A percentile compares a stretch with the other conserved stretches of the same genome.
These are phyloP conservation scores for Daldinia sp. DNA, from an alignment of 2,329 filamentous ascomycete species.

Conservation along the genomic window DNA sequence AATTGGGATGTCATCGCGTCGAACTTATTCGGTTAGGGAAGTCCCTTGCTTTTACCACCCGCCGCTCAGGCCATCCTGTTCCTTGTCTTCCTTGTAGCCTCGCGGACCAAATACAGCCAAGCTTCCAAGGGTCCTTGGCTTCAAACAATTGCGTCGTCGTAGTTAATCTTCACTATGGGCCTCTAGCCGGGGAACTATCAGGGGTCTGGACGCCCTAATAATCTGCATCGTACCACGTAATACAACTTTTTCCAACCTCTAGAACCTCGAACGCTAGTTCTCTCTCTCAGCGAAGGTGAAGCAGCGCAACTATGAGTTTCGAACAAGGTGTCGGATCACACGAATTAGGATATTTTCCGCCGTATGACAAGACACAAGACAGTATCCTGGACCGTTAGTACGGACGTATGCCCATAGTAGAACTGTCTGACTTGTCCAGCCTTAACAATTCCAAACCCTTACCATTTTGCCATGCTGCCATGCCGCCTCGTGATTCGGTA, in stretches of 20 bases:
- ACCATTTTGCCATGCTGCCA: background rate
- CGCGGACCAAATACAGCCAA: slow-evolving; percentile 22
- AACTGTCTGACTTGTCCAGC: background rate
- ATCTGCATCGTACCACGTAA: slow-evolving; percentile 17
- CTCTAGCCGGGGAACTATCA: slow-evolving; percentile 11
- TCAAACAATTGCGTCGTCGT: slow-evolving; percentile 38
- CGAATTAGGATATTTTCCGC: slow-evolving; percentile 28
- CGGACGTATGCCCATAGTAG: background rate
- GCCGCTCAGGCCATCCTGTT: slow-evolving; percentile 35
- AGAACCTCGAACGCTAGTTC: slow-evolving; percentile 8
- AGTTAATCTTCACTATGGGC: slow-evolving; percentile 28
- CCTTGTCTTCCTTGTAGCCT: slow-evolving; percentile 28
- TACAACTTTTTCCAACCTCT: slow-evolving; percentile 12
- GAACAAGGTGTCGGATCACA: slow-evolving; percentile 17
- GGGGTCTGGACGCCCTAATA: slow-evolving; percentile 23
- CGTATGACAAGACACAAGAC: slow-evolving; percentile 39
- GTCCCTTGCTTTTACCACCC: slow-evolving; percentile 23
- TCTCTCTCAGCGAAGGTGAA: slow-evolving; percentile 19
- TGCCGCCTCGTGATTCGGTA: slow-evolving; percentile 36
- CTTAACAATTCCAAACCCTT: background rate
- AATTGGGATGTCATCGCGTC: slow-evolving; percentile 36
- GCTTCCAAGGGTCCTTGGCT: slow-evolving; percentile 34
- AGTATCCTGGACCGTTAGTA: slow-evolving; percentile 15
- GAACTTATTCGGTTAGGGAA: slow-evolving; percentile 17
- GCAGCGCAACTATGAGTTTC: slow-evolving; percentile 26